Conservation (phyloP, 352 stramenopile species). For the Phytophthora brassicae region DNA sequence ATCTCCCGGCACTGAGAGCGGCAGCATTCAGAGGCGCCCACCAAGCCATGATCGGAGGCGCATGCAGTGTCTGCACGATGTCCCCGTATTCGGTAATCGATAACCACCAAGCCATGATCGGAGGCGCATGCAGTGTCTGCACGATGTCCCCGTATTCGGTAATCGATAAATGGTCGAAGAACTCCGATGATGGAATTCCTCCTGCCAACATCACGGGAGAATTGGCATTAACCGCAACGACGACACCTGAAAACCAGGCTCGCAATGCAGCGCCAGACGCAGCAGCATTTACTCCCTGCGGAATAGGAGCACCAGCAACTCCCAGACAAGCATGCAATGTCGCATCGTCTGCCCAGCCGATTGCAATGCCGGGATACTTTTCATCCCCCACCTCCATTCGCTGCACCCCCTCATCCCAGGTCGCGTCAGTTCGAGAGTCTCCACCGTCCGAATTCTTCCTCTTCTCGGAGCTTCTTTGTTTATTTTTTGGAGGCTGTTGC, state of each 20-base stretch:
- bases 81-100: background rate
- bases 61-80: background rate
- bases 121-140: background rate
- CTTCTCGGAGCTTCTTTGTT: too few species aligned
- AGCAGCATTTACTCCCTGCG: background rate
- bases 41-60: background rate
- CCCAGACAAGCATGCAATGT: slow-evolving; percentile 17
- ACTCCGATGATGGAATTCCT: slow-evolving; percentile 5
- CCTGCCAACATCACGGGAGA: slow-evolving; percentile 3
- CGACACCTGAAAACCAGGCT: slow-evolving; percentile 1
- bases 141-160: background rate
- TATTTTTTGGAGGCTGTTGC: too few species aligned
- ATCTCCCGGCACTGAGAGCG: background rate
- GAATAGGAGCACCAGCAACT: slow-evolving; percentile 5
- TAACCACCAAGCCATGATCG: too few species aligned
- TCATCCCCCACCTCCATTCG: slow-evolving; percentile 2
- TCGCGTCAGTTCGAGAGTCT: too few species aligned
- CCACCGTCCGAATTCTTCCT: too few species aligned
- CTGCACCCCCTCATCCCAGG: slow-evolving; percentile 7
- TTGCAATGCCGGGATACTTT: slow-evolving; percentile 11
- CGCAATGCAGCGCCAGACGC: slow-evolving; percentile 3
- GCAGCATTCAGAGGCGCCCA: background rate
- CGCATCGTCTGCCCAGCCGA: slow-evolving; percentile 10
- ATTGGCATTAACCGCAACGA: slow-evolving; percentile 14
- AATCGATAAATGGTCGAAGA: slow-evolving; percentile 1